Evolutionary conservation across 306 rosid species (phyloP), one percentile per base, ranked within the genome.

Genomic region (Castanopsis chinensis): DNA sequence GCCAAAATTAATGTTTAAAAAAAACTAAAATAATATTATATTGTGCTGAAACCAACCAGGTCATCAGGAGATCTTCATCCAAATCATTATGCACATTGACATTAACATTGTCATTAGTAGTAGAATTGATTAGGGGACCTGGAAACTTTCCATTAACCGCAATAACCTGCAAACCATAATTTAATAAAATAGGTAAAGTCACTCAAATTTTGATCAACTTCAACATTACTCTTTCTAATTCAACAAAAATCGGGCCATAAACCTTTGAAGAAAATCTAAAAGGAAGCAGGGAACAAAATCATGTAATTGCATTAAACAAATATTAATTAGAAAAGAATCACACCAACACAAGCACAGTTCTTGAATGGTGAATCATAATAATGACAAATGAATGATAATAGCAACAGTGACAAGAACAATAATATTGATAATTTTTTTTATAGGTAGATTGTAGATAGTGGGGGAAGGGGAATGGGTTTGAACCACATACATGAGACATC

Each of bases 141-240:
- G 99, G 99, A 84, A 94, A 91, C 72, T 85, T 73, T 33, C 81
- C 93, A 27, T 94, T 89, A 72, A 94, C 54, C 45, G 91, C 91
- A 73, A 94, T 91, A 59, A 89, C 98, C 99, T 94, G 90, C 83
- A 79, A 78, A 30, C 73, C 70, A 4, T 75, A 77, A 73, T 49
- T 54, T 56, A 59, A 14, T 13, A 35, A 75, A 82, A 72, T 56
- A 12, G 9, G 20, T 9, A 30, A 5, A 59, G 28, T 5, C 41
- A 37, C 14, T 43, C 67, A 58, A 21, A 20, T 19, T 20, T 1
- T n/a, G 52, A 68, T n/a, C 17, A 35, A 35, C 27, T 33, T n/a
- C 27, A 35, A 35, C 27, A 35, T 19, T 19, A 33, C 72, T 67
- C 25, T 68, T 68, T n/a, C n/a, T 37, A 14, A 19, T 37, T 68